Conservation (phyloP, 352 stramenopile genomes). For the Pythium rhizo-oryzae region DNA sequence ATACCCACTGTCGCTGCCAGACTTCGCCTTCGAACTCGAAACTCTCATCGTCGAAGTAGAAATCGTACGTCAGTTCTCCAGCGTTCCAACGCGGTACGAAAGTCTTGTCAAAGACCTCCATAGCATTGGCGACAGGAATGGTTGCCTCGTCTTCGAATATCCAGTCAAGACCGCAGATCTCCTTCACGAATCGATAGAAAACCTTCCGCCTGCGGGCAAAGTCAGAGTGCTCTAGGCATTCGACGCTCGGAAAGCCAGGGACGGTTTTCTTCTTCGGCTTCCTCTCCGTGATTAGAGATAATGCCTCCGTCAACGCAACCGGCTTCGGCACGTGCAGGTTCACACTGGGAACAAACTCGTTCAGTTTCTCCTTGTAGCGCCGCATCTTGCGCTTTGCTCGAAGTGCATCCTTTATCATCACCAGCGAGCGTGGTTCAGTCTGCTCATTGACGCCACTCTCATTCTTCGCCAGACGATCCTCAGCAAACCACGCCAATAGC, state of each 20-base stretch:
- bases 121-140: conserved; percentile 45
- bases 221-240: conserved; percentile 33
- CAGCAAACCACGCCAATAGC: conserved; percentile 43
- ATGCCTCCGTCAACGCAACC: background rate
- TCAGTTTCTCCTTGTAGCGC: conserved; percentile 46
- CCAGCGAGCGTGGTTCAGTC: conserved; percentile 16
- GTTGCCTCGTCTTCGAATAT: conserved; percentile 47
- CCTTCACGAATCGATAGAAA: conserved; percentile 53
- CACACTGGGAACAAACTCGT: conserved; percentile 31
- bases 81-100: conserved; percentile 57
- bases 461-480: conserved; percentile 34
- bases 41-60: conserved; percentile 56
- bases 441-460: background rate
- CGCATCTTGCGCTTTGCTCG: conserved; percentile 45
- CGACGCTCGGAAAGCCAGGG: conserved; percentile 38
- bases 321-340: conserved; percentile 5
- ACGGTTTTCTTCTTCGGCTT: conserved; percentile 34
- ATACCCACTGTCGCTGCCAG: conserved; percentile 43
- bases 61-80: conserved; percentile 51
- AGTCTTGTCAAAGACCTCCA: conserved; percentile 42
- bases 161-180: conserved; percentile 51
- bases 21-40: conserved; percentile 44
- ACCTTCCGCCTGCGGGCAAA: conserved; percentile 45
- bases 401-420: conserved; percentile 43
- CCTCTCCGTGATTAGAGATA: conserved; percentile 9